Evolutionary conservation across 2,329 filamentous ascomycete genomes (phyloP).

Genomic region (Amylocarpus encephaloides): DNA sequence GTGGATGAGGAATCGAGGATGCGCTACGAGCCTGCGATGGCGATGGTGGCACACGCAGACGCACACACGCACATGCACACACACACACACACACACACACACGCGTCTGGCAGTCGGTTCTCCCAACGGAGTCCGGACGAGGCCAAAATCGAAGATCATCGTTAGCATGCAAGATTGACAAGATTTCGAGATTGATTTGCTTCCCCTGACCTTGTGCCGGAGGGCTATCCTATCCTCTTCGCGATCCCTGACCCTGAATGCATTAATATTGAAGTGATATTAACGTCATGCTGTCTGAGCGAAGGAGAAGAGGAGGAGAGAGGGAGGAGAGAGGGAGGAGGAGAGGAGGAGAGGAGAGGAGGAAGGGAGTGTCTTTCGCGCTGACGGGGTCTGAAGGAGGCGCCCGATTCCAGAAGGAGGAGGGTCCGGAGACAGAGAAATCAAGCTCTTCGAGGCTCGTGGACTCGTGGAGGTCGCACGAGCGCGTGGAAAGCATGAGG

Average conservation of each 20-base stretch:
- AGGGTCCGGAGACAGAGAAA: background rate
- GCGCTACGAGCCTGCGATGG: too few species aligned
- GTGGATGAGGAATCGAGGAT: too few species aligned
- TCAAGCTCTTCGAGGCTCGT: background rate
- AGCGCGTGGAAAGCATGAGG: background rate
- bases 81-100: too few species aligned
- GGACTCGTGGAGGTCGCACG: background rate
- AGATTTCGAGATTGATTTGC: conserved; percentile 7
- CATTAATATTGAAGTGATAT: conserved; percentile 16
- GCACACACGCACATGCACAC: too few species aligned
- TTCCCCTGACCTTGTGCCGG: background rate
- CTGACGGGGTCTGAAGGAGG: background rate
- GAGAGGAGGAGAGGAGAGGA: background rate
- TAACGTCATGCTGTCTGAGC: conserved; percentile 13
- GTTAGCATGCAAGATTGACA: conserved; percentile 13
- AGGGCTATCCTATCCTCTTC: background rate
- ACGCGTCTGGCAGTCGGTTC: too few species aligned
- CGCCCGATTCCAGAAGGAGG: background rate
- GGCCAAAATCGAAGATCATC: conserved; percentile 17
- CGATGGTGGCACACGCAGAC: background rate
- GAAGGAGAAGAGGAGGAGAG: background rate
- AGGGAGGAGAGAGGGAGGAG: background rate
- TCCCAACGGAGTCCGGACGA: too few species aligned
- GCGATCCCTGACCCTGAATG: conserved; percentile 6
- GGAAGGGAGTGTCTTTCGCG: background rate